phyloP scores from a whole-genome alignment of 148 eudicot species.

The Cornus kousa region DNA sequence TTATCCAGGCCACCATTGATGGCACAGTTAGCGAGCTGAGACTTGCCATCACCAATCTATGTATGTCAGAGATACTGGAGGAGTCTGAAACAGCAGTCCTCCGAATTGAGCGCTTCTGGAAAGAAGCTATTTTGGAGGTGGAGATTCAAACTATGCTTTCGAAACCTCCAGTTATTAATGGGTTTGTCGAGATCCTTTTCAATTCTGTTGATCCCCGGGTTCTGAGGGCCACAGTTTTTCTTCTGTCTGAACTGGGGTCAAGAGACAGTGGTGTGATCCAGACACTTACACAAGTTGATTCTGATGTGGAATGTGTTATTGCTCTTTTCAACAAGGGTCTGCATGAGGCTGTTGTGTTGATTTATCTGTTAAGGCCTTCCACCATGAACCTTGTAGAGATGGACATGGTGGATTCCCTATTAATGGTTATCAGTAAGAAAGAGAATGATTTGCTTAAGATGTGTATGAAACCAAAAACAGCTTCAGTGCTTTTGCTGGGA shows the following conservation, averaged over 20 bases:
- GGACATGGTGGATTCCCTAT: constrained; percentile 32
- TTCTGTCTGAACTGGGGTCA: constrained; percentile 43
- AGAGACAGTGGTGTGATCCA: constrained; percentile 43
- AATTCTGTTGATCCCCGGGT: constrained; percentile 41
- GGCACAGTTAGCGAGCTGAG: constrained; percentile 33
- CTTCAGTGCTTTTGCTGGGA: constrained; percentile 34
- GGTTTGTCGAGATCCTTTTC: constrained; percentile 48
- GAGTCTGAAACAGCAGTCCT: constrained; percentile 46
- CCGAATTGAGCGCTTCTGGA: constrained; percentile 36
- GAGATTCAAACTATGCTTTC: constrained; percentile 39
- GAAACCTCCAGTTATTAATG: constrained; percentile 48
- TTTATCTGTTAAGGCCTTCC: constrained; percentile 35
- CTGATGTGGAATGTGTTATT: constrained; percentile 49
- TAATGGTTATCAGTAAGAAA: constrained; percentile 18
- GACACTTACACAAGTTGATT: constrained; percentile 49
- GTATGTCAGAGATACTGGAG: constrained; percentile 37
- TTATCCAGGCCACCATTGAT: constrained; percentile 33
- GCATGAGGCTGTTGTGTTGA: constrained; percentile 44
- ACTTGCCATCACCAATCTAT: constrained; percentile 36
- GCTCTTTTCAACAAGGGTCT: constrained; percentile 48
- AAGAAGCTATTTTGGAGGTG: constrained; percentile 26
- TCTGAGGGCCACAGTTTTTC: constrained; percentile 36
- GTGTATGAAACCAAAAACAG: constrained; percentile 42
- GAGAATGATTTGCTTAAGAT: constrained; percentile 27
- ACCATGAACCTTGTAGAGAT: constrained; percentile 24